A percentile compares a stretch with the other conserved stretches of the same genome.
Conservation (phyloP, 2,329 filamentous ascomycete genomes). For the Sphaceloma murrayae region DNA sequence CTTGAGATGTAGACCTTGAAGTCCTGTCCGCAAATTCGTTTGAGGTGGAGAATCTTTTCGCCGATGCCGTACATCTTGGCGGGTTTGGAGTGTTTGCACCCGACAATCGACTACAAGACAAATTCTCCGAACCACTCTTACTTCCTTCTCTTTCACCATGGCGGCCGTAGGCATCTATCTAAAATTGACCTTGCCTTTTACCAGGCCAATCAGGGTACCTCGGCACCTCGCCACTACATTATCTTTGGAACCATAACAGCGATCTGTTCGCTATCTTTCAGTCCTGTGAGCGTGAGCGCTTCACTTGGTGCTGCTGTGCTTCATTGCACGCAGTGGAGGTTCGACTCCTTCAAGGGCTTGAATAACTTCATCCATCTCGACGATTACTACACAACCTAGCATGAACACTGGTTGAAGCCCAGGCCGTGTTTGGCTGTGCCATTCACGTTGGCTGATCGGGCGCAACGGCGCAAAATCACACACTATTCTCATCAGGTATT, state of each 20-base stretch:
- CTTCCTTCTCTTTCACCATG: constrained; percentile 1
- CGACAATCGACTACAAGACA: too few species aligned
- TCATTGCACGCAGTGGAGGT: constrained; percentile 10
- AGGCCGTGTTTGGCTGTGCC: too few species aligned
- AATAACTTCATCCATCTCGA: too few species aligned
- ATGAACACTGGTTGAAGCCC: too few species aligned
- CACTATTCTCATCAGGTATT: too few species aligned
- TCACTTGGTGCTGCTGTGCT: constrained; percentile 7
- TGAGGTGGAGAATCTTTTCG: neutral
- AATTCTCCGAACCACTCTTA: too few species aligned
- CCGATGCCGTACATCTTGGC: neutral
- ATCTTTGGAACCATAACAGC: constrained; percentile 16
- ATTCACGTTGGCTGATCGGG: too few species aligned
- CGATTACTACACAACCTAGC: too few species aligned
- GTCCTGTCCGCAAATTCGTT: neutral
- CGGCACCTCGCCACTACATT: constrained; percentile 14
- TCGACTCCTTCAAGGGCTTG: constrained; percentile 11
- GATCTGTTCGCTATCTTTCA: too few species aligned
- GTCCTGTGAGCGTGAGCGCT: constrained; percentile 7
- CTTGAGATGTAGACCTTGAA: neutral
- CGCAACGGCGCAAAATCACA: too few species aligned
- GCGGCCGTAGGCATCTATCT: constrained; percentile 14
- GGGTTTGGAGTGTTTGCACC: neutral
- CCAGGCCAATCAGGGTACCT: constrained; percentile 18
- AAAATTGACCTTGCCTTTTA: constrained; percentile 19